Base-by-base conservation (phyloP, 805 yeast species). In the Lipomyces starkeyi region DNA sequence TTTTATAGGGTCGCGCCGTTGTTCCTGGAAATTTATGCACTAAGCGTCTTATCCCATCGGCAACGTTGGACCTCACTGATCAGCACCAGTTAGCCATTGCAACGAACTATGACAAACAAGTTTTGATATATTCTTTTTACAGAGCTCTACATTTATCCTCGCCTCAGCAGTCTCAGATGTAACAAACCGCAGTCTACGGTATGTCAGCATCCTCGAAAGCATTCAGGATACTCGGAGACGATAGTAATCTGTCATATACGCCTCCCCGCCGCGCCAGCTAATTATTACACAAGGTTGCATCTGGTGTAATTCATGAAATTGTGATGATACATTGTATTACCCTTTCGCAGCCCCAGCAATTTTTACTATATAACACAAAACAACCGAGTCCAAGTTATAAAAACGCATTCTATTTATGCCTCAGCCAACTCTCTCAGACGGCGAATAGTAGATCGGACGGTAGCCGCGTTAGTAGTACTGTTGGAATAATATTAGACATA, bases 341-440 rank as follows among this genome's bases (percentile, higher is more conserved):
- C 37, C 58, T 35, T 49, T 59, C 47, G 59, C 62, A 49, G 54
- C 57, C 58, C 40, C 32, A 20, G 62, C 59, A 61, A 20, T 56
- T 63, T 56, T 25, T 35, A 34, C 53, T 58, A 49, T 49, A 54
- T 61, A 57, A 57, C 34, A 62, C 53, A 62, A 53, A 61, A 55
- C 20, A 66, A 64, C 55, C 59, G 35, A 43, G 64, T 64, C 43
- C 53, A 47, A 60, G 29, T 11, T 20, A 62, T 27, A 56, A 61
- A 54, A 61, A 70, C 49, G 57, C 61, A 52, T 56, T 57, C 58
- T 54, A 63, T 64, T 91, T 93, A 95, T 83, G 97, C 99, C 88
- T 95, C 99, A 85, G 97, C 98, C 88, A 96, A 83, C 83, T 95
- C 99, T 90, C 99, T 93, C 86, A 95, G 91, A 91, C 99, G 97